Evolutionary conservation across 106 monocot species (phyloP), one percentile per base, ranked within the genome.

Genomic region (Dactylorhiza incarnata): DNA sequence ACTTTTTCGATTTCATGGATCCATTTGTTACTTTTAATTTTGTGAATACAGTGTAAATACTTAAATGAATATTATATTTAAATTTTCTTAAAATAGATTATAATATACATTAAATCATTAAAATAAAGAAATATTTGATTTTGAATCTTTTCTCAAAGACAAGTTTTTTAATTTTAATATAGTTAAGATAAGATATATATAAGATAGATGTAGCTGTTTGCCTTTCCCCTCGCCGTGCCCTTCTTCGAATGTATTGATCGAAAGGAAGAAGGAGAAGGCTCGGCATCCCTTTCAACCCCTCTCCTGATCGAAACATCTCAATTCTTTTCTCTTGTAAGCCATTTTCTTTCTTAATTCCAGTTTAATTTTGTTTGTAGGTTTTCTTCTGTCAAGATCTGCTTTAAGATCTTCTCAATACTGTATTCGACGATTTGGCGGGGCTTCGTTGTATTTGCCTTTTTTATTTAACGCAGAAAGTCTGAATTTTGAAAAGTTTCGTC

Each of bases 241-340:
- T 46, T 69, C 69, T 69, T 69, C 69, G 6, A 16, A 69, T 65
- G 9, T 20, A 12, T 65, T 29, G 65, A 65, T 65, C 65, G 45
- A 5, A 15, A 15, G 52, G 15, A 0, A 52, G 8, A 5, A 19
- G 69, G 69, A 46, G 69, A 17, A 46, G 69, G 37, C 19, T 67
- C 67, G 0, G n/a, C 20, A 62, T 37, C 13, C 9, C 1, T 0
- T 45, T 6, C 12, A 13, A 7, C 45, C n/a, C n/a, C 1, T 69
- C 17, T 44, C 15, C 22, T 24, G 3, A 4, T 23, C 29, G 45
- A 50, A 29, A 68, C 3, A 22, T 51, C 49, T 0, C 29, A 63
- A 67, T 45, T 24, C 12, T 5, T 22, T 0, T 20, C 4, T 4
- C 1, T 0, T 24, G 52, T 77, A 20, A 77, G 52, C 11, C 52